Percentiles rank a stretch among this genome's conserved stretches.
Conservation (phyloP, 2,329 filamentous ascomycete species). For the Parasarocladium wereldwijsianum region DNA sequence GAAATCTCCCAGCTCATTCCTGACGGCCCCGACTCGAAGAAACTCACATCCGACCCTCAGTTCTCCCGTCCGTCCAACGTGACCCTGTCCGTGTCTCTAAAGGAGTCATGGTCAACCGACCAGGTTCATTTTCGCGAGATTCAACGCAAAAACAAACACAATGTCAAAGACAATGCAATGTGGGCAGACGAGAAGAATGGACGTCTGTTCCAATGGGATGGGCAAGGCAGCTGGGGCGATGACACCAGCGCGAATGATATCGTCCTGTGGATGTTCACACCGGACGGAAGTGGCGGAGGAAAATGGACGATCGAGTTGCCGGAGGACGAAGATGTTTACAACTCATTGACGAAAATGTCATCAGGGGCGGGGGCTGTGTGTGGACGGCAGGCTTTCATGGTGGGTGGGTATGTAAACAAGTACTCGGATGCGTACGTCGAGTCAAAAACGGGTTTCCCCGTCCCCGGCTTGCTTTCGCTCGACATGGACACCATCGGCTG, state of each 20-base stretch:
- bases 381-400: not conserved
- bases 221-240: not conserved
- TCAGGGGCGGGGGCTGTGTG: not conserved
- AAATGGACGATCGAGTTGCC: not conserved
- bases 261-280: not conserved
- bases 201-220: conserved; percentile 1
- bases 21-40: not conserved
- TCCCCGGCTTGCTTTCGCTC: not conserved
- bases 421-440: not conserved
- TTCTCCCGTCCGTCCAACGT: not conserved
- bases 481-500: not conserved
- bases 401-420: not conserved
- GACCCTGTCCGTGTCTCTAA: not conserved
- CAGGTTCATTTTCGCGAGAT: not conserved
- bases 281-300: not conserved
- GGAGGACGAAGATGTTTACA: not conserved
- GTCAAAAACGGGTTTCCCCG: not conserved
- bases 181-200: not conserved
- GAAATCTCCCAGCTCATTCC: not conserved
- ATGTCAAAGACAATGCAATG: not conserved
- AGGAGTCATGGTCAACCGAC: not conserved
- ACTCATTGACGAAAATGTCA: not conserved
- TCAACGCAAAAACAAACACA: not conserved
- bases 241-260: not conserved
- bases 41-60: not conserved